phyloP scores from a whole-genome alignment of 2,329 filamentous ascomycete species.

The Fusarium nematophilum region DNA sequence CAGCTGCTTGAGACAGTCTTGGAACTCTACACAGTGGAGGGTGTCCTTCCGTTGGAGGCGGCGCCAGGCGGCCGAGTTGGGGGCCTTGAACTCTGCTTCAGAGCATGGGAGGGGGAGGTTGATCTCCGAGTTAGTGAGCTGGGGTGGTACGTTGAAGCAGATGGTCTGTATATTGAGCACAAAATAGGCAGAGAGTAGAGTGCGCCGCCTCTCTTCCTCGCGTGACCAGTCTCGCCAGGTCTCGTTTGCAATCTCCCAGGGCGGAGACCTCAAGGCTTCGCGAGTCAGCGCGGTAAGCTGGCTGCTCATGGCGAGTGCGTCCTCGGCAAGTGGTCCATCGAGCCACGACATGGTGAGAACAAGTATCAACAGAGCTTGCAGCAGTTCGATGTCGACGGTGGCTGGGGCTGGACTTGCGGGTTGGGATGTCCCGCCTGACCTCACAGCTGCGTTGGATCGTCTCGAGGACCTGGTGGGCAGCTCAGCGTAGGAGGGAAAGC shows the following conservation, averaged over 20 bases:
- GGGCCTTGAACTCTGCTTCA: slow-evolving; percentile 66
- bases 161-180: slow-evolving; percentile 70
- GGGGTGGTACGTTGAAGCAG: slow-evolving; percentile 70
- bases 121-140: slow-evolving; percentile 62
- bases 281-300: slow-evolving; percentile 66
- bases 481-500: slow-evolving; percentile 22
- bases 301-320: slow-evolving; percentile 67
- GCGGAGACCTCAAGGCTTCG: slow-evolving; percentile 58
- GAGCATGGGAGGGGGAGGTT: slow-evolving; percentile 63
- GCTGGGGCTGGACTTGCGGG: neutral
- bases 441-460: neutral
- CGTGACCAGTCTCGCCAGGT: slow-evolving; percentile 63
- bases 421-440: neutral
- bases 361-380: slow-evolving; percentile 62
- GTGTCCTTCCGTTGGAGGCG: slow-evolving; percentile 41
- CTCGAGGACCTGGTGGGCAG: too few relatives aligned
- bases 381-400: slow-evolving; percentile 54
- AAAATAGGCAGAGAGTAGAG: slow-evolving; percentile 59
- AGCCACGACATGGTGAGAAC: slow-evolving; percentile 71
- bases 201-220: slow-evolving; percentile 7
- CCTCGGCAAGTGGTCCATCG: slow-evolving; percentile 65
- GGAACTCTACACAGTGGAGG: slow-evolving; percentile 42
- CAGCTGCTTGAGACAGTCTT: slow-evolving; percentile 48
- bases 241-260: neutral
- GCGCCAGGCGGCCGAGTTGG: slow-evolving; percentile 61